Evolutionary conservation across 1,284 basidiomycete species (phyloP).

Genomic region (Kalmanozyma brasiliensis): DNA sequence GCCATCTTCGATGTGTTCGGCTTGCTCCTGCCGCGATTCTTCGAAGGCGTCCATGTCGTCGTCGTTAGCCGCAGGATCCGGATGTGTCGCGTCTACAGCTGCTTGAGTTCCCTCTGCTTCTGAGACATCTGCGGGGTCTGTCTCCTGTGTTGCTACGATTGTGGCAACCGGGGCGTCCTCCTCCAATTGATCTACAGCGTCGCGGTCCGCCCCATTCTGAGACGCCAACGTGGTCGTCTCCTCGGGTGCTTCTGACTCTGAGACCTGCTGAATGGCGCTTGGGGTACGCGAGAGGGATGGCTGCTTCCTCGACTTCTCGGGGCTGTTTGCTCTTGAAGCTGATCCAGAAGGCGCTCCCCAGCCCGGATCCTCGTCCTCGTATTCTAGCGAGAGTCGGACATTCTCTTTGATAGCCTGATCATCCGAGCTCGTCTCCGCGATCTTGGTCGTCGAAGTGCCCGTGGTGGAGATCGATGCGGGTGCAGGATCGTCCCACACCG

Average conservation of each 20-base stretch:
- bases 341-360: slow-evolving; percentile 32
- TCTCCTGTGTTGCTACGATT: no score
- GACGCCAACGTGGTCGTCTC: background rate
- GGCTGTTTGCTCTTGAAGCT: slow-evolving; percentile 26
- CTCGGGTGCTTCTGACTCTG: background rate
- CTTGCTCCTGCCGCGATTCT: slow-evolving; percentile 18
- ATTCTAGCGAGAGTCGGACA: slow-evolving; percentile 21
- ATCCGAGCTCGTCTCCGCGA: background rate
- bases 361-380: slow-evolving; percentile 39
- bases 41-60: slow-evolving; percentile 10
- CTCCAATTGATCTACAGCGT: no score
- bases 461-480: slow-evolving; percentile 11
- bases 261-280: slow-evolving; percentile 1
- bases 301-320: slow-evolving; percentile 30
- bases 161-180: no score
- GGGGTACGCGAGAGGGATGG: background rate
- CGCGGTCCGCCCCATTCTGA: no score
- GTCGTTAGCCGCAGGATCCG: background rate
- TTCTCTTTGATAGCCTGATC: slow-evolving; percentile 3
- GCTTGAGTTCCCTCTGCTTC: background rate
- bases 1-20: background rate
- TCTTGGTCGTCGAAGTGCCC: slow-evolving; percentile 1
- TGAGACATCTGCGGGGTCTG: background rate
- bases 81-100: background rate
- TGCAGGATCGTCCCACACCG: slow-evolving; percentile 43